Base-by-base conservation (phyloP, 2,329 filamentous ascomycete genomes). In the Massarina eburnea region DNA sequence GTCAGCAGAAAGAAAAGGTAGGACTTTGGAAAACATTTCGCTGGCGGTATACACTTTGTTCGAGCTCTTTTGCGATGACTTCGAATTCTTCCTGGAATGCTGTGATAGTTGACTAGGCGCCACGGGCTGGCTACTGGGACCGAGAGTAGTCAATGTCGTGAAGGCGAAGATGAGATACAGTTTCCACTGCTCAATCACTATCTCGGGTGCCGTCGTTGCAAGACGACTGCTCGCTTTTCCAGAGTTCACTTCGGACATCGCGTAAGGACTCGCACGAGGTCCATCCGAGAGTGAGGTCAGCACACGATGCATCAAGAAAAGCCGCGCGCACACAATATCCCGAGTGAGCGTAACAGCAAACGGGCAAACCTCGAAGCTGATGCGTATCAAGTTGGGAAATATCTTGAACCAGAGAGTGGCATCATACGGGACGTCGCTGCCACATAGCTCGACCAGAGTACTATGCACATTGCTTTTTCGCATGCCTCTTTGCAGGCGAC, bases 171-270 rank as follows among this genome's bases (percentile, higher is more conserved):
- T 91, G 20, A 99, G 79, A 67, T 97, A 97, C 2, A 97, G 76
- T 71, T 96, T 97, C 92, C 92, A 99, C 67, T 99, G 94, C 70
- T 97, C 95, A 47, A 99, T 84, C 46, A 96, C 79, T 18, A 95
- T 84, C 59, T 95, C 91, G 0, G 91, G 88, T 15, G 91, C 87
- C 1, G 86, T 85, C 2, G 83, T 86, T 47, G 80, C 68, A 26
- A 73, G 52, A 14, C 71, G 84, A 48, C 80, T 81, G 63, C 83
- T 77, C 55, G 74, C 77, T 61, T 79, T 84, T 21, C 77, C 76
- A 6, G 79, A 74, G 39, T 85, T 81, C 15, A 80, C 75, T 43
- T 83, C 83, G 52, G 87, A 82, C 57, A 84, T 80, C 12, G 82
- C 73, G 14, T 84, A 62, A 48, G 74, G 61, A 58, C 60, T 52